Evolutionary conservation across 2,329 filamentous ascomycete species (phyloP).

Genomic region (Nigrospora sphaerica): DNA sequence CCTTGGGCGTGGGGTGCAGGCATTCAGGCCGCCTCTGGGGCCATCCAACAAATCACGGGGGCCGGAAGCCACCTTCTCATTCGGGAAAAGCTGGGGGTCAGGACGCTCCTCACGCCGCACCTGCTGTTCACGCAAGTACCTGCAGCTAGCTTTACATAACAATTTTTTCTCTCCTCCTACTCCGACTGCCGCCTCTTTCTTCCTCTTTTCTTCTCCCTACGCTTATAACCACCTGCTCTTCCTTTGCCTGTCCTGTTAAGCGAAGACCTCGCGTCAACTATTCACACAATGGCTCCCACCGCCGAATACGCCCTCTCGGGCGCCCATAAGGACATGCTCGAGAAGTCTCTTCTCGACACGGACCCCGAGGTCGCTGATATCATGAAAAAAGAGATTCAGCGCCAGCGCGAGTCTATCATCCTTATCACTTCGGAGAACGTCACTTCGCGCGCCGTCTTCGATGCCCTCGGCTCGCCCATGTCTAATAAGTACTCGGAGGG

Average conservation of each 20-base stretch:
- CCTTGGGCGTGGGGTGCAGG: too few relatives aligned
- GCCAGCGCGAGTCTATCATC: conserved; percentile 96
- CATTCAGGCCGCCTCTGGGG: too few relatives aligned
- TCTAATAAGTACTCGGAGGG: conserved; percentile 99
- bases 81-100: too few relatives aligned
- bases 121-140: too few relatives aligned
- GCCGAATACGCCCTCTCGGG: conserved; percentile 26
- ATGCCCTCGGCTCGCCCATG: conserved; percentile 91
- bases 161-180: neutral
- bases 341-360: conserved; percentile 84
- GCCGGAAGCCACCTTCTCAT: too few relatives aligned
- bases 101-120: too few relatives aligned
- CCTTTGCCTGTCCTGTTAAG: neutral
- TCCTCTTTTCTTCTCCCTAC: neutral
- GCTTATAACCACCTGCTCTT: neutral
- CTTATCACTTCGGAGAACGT: conserved; percentile 99
- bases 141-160: neutral
- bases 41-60: too few relatives aligned
- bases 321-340: conserved; percentile 59
- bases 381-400: conserved; percentile 94
- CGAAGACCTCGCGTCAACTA: neutral
- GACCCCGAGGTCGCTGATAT: conserved; percentile 94
- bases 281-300: conserved; percentile 21
- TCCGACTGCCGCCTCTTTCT: neutral
- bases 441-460: conserved; percentile 95